Percentiles rank a stretch among this genome's conserved stretches.
phyloP scores from a whole-genome alignment of 2,329 filamentous ascomycete genomes.

The Helotiales sp. region DNA sequence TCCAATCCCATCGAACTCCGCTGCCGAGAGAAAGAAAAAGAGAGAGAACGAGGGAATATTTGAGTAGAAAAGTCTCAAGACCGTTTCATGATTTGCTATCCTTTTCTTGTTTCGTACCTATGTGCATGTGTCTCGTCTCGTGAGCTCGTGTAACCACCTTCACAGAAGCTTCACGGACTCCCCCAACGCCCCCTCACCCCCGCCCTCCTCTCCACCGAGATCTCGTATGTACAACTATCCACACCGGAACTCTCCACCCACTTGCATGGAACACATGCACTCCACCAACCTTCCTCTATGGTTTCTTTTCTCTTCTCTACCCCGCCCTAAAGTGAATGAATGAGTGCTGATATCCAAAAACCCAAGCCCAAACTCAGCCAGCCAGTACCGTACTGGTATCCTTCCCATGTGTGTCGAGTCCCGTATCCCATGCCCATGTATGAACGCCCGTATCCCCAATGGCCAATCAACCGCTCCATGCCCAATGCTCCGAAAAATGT shows the following conservation, averaged over 20 bases:
- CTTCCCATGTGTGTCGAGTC: not conserved
- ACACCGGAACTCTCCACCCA: not conserved
- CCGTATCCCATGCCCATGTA: not conserved
- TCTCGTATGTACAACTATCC: not conserved
- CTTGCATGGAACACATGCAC: not conserved
- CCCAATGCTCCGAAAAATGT: not conserved
- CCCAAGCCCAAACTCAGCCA: not conserved
- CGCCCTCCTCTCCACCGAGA: too few species aligned
- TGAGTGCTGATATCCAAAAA: not conserved
- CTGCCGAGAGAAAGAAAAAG: not conserved
- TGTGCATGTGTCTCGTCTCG: slow-evolving; percentile 9
- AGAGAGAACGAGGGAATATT: not conserved
- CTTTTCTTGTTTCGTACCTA: slow-evolving; percentile 4
- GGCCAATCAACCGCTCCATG: not conserved
- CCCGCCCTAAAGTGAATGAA: not conserved
- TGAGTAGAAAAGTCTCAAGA: not conserved
- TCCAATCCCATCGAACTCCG: not conserved
- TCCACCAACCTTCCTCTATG: not conserved
- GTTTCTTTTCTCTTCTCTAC: not conserved
- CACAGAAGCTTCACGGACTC: not conserved
- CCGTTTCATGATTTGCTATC: slow-evolving; percentile 10
- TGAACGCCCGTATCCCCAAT: not conserved
- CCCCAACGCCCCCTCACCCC: not conserved
- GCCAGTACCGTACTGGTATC: too few species aligned
- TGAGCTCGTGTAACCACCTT: slow-evolving; percentile 3